phyloP scores from a whole-genome alignment of 106 monocot genomes.

The Allium fistulosum region DNA sequence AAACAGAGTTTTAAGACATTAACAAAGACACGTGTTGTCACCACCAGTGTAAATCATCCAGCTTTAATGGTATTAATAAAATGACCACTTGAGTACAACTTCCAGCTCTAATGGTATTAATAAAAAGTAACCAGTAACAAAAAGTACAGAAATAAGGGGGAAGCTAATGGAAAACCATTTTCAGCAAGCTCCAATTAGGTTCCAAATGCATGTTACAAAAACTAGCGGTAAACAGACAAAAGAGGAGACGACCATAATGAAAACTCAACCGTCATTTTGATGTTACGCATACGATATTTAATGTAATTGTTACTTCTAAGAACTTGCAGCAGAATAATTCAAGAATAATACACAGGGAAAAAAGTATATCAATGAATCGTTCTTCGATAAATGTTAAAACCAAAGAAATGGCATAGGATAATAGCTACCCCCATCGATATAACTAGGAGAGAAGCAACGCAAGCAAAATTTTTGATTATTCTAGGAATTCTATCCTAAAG shows the following conservation, averaged over 20 bases:
- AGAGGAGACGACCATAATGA: background rate
- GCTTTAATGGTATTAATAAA: no score
- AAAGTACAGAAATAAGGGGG: no score
- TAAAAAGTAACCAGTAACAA: no score
- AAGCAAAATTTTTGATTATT: slow-evolving; percentile 85
- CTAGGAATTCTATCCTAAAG: slow-evolving; percentile 75
- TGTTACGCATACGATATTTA: background rate
- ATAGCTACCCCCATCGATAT: slow-evolving; percentile 81
- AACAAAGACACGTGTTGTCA: no score
- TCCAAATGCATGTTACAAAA: background rate
- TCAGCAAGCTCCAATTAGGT: background rate
- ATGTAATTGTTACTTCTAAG: background rate
- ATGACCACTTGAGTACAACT: no score
- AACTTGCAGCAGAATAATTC: background rate
- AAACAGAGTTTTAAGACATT: no score
- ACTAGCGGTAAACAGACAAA: background rate
- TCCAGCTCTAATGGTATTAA: no score
- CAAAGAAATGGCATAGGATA: slow-evolving; percentile 73
- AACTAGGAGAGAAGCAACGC: slow-evolving; percentile 84
- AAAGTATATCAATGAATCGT: slow-evolving; percentile 2
- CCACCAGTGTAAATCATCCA: no score
- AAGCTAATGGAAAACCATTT: background rate
- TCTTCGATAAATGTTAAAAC: slow-evolving; percentile 76
- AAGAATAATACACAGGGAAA: background rate
- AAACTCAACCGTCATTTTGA: background rate